Evolutionary conservation across 208 protist species (phyloP), one percentile per base, ranked within the genome.

Genomic region (Leishmania guyanensis): DNA sequence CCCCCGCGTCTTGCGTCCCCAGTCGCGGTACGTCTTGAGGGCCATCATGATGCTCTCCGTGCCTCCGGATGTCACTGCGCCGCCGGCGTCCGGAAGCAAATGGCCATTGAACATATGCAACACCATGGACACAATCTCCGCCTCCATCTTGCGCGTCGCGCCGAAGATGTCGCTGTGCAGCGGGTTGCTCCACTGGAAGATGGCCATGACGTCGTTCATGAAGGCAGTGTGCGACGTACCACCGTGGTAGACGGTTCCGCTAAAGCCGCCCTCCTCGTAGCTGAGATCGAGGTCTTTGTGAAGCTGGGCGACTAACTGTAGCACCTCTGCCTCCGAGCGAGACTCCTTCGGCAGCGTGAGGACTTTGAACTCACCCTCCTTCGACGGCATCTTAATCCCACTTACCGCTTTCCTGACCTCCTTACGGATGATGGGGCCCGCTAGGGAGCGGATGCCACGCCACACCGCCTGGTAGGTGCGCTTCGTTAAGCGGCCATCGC

Each of bases 41-140:
- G 99, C 97, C 97, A 99, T 98, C 78, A 99, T 86, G 87, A 99
- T 99, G 81, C 92, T 98, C 85, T 99, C 98, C 71, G 98, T 99
- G 43, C 98, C 98, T 36, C 98, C 98, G 5, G 94, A 98, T 0
- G 99, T 99, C 8, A 99, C 88, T 12, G 91, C 91, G n/a, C 99
- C 99, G 90, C 98, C 99, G 0, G 95, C 90, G 68, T 98, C 91
- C 3, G 87, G 65, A 39, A 94, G 90, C 12, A 92, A 75, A 79
- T 97, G 89, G 50, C 97, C 98, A 79, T 99, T 94, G 84, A 97
- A 97, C 95, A 99, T 98, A 82, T 94, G 90, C 20, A 96, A 69
- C 46, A 97, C 95, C 98, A 99, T 99, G 43, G 93, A 89, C 20
- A 99, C 96, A 22, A 99, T 93, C 81, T 99, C 98, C 2, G 98